Evolutionary conservation across 768 basidiomycete genomes (phyloP), one percentile per base, ranked within the genome.

Genomic region (Pulveroboletus sp.): DNA sequence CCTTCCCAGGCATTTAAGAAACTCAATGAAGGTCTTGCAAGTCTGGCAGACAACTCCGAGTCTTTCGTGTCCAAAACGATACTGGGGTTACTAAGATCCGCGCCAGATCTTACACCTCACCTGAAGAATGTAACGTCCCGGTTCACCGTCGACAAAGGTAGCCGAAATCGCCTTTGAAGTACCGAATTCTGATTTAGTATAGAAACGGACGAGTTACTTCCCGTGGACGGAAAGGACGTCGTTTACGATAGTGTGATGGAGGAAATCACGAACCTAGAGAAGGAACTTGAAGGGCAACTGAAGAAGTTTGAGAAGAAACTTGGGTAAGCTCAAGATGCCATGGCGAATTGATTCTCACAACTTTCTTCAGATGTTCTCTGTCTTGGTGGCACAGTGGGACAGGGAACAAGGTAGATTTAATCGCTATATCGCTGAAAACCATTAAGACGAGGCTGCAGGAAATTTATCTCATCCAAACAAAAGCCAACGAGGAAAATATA

Each of bases 381-480:
- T 69, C 66, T 30, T 88, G 77, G 69, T 85, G 85, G 84, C 82
- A 96, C 58, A 93, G 89, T 55, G 79, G 82, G 3, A 74, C 76
- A 43, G 93, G 94, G 6, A 89, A 83, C 44, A 95, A 95, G 76
- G 90, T 82, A 44, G 39, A 49, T 39, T 32, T 43, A 18, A 27
- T 39, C 21, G 9, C 33, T 39, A 17, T 45, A 28, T 27, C 30
- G 33, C 10, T 35, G 42, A 43, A 39, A 26, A 10, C 15, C 48
- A 28, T 35, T 52, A 12, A 57, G 43, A 31, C 47, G 46, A 35
- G n/a, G 30, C 18, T 39, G 15, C 53, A 93, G 87, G 94, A 97
- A 64, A 93, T 96, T 31, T 95, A 92, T 65, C 79, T 93, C 8
- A 75, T 97, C 15, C 87, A 94, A 71, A 85, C 83, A 9, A 74